Evolutionary conservation across 257 asterid species (phyloP).

Genomic region (Solanum microdontum): DNA sequence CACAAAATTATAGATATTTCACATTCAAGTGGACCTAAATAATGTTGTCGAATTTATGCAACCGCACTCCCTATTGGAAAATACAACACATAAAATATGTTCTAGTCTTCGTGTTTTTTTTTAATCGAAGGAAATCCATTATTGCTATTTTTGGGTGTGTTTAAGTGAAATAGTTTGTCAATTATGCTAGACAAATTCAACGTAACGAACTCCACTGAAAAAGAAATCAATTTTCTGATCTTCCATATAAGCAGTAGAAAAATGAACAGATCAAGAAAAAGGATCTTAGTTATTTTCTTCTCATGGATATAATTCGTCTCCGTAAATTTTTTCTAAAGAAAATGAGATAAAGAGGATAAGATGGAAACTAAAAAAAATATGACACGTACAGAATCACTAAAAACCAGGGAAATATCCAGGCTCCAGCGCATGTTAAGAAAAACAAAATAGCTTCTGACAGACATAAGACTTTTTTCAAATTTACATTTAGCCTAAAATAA

Average conservation of each 20-base stretch:
- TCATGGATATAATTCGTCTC: background rate
- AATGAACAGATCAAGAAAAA: background rate
- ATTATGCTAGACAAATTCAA: background rate
- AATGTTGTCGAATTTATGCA: background rate
- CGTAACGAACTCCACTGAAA: background rate
- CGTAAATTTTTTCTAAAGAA: background rate
- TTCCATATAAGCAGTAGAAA: background rate
- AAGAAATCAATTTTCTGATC: background rate
- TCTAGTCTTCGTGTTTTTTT: background rate
- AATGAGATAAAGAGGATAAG: background rate
- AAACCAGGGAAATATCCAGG: background rate
- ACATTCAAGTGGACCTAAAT: background rate
- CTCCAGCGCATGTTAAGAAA: background rate
- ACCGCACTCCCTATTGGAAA: background rate
- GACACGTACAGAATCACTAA: background rate
- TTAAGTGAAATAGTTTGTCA: background rate
- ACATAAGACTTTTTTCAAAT: background rate
- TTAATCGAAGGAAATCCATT: background rate
- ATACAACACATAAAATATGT: background rate
- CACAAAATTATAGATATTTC: background rate
- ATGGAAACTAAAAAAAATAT: background rate
- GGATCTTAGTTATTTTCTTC: background rate
- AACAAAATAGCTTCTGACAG: background rate
- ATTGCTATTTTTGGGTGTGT: background rate
- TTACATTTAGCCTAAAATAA: background rate